Conservation (phyloP, 2,329 filamentous ascomycete species). For the Penicillium frequentans region DNA sequence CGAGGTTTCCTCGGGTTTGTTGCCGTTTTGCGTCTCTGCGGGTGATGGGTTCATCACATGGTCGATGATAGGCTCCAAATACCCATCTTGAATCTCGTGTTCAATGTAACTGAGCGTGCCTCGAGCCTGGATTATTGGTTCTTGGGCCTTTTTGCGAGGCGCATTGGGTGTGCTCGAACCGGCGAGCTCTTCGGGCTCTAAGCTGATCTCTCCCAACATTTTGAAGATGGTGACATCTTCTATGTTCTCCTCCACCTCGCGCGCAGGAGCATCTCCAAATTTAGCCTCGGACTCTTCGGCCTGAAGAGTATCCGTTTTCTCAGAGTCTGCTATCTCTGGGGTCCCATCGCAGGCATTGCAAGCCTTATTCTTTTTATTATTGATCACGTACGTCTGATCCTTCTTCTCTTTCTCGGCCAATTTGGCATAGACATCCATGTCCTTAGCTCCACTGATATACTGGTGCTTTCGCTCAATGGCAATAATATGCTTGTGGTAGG, state of each 20-base stretch:
- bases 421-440: constrained; percentile 79
- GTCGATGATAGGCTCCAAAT: constrained; percentile 37
- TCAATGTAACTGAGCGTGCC: constrained; percentile 44
- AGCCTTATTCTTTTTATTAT: constrained; percentile 70
- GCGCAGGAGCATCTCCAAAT: constrained; percentile 1
- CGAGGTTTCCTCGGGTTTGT: constrained; percentile 3
- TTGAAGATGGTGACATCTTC: constrained; percentile 31
- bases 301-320: constrained; percentile 1
- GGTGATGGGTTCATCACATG: constrained; percentile 28
- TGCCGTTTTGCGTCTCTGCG: background rate
- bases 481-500: constrained; percentile 83
- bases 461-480: constrained; percentile 85
- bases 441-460: constrained; percentile 82
- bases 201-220: constrained; percentile 35
- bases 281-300: constrained; percentile 1
- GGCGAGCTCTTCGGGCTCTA: constrained; percentile 31
- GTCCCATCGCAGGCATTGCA: constrained; percentile 22
- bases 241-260: constrained; percentile 14
- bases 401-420: constrained; percentile 71
- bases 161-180: constrained; percentile 4
- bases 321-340: constrained; percentile 7
- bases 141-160: constrained; percentile 11
- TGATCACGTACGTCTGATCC: constrained; percentile 34
- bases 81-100: constrained; percentile 42
- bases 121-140: constrained; percentile 17